phyloP scores from a whole-genome alignment of 2,329 filamentous ascomycete species.

The Chaetomium sp. region DNA sequence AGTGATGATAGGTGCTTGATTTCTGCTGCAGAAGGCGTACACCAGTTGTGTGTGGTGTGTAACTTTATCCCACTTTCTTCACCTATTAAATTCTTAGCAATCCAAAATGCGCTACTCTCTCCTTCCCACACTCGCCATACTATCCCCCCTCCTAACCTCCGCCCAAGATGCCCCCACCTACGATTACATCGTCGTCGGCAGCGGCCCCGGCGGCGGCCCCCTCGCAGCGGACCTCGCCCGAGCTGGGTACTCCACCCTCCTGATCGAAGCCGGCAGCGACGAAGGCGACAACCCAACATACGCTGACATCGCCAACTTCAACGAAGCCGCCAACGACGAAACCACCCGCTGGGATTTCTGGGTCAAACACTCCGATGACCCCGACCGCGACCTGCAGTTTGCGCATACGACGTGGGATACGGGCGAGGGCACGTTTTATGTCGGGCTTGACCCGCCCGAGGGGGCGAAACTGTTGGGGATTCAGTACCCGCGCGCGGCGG shows the following conservation, averaged over 20 bases:
- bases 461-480: slow-evolving; percentile 38
- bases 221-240: slow-evolving; percentile 52
- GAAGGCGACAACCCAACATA: slow-evolving; percentile 42
- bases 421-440: slow-evolving; percentile 32
- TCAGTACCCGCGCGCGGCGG: slow-evolving; percentile 41
- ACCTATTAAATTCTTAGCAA: no score
- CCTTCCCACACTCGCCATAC: slow-evolving; percentile 18
- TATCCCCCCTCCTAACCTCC: slow-evolving; percentile 10
- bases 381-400: slow-evolving; percentile 41
- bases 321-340: slow-evolving; percentile 44
- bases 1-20: no score
- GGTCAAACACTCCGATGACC: slow-evolving; percentile 49
- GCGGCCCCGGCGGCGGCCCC: slow-evolving; percentile 54
- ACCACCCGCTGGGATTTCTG: slow-evolving; percentile 51
- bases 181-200: slow-evolving; percentile 58
- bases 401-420: slow-evolving; percentile 46
- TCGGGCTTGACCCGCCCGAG: slow-evolving; percentile 34
- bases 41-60: no score
- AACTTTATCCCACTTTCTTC: no score
- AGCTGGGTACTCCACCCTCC: slow-evolving; percentile 52
- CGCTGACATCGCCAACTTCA: slow-evolving; percentile 42
- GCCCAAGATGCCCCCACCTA: slow-evolving; percentile 29
- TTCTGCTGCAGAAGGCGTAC: no score
- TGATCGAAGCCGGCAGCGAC: slow-evolving; percentile 58
- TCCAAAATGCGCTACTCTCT: slow-evolving; percentile 20